A percentile compares a stretch with the other conserved stretches of the same genome.
These are phyloP conservation scores for Castanea sativa DNA, from an alignment of 306 rosid genomes.

Conservation along the genomic window DNA sequence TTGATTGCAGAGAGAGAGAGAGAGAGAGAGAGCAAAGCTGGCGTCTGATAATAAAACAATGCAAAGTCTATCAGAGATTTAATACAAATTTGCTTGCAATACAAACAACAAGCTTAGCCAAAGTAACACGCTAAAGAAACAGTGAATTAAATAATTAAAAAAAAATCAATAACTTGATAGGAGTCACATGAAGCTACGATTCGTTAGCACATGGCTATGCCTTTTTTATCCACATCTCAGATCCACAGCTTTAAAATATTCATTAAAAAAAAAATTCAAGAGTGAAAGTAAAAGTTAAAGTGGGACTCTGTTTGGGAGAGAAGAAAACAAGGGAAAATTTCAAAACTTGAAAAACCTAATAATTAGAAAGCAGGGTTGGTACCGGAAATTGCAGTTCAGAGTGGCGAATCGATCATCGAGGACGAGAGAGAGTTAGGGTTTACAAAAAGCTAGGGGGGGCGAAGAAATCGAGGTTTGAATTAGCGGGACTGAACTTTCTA, in stretches of 20 bases:
- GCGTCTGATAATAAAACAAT: constrained; percentile 44
- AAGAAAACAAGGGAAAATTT: constrained; percentile 4
- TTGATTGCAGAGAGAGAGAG: constrained; percentile 26
- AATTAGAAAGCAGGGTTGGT: background rate
- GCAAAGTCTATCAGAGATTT: constrained; percentile 22
- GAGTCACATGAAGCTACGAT: constrained; percentile 34
- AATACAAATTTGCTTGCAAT: constrained; percentile 9
- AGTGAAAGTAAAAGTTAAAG: background rate
- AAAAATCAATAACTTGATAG: constrained; percentile 35
- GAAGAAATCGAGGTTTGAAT: constrained; percentile 29
- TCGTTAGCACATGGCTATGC: constrained; percentile 49
- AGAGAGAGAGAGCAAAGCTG: constrained; percentile 35
- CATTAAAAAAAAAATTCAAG: background rate
- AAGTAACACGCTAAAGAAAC: constrained; percentile 43
- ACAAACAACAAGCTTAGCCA: constrained; percentile 34
- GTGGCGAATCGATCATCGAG: constrained; percentile 13
- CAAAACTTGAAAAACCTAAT: background rate
- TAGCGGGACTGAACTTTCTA: constrained; percentile 15
- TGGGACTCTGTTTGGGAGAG: background rate
- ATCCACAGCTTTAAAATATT: constrained; percentile 39
- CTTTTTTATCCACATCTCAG: constrained; percentile 33
- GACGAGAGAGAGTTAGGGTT: constrained; percentile 19
- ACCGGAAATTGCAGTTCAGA: constrained; percentile 25
- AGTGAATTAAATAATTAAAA: constrained; percentile 10
- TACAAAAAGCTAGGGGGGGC: constrained; percentile 36